Conservation (phyloP, 225 moss, liverwort and hornwort genomes). For the Neckera pumila region DNA sequence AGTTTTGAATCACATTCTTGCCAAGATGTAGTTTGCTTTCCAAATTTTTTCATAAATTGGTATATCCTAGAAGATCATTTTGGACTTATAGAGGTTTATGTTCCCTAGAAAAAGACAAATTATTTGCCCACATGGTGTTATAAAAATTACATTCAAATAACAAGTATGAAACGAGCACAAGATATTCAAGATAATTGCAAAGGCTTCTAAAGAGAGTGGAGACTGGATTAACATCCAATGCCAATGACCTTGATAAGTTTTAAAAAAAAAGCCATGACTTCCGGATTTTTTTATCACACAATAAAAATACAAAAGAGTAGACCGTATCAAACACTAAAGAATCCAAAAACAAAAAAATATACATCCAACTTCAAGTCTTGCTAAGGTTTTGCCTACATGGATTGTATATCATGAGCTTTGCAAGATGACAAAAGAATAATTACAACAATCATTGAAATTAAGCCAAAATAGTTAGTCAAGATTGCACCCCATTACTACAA, state of each 20-base stretch:
- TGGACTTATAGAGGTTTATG: rapidly evolving
- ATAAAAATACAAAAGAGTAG: constrained; percentile 61
- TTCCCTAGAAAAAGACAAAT: too few relatives aligned
- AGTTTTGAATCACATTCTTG: too few relatives aligned
- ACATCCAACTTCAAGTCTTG: constrained; percentile 53
- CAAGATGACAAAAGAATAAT: constrained; percentile 54
- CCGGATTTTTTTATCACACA: constrained; percentile 59
- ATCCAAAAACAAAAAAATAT: background rate
- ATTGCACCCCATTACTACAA: constrained; percentile 72
- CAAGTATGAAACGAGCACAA: constrained; percentile 71
- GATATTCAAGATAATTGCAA: constrained; percentile 70
- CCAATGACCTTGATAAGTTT: constrained; percentile 46
- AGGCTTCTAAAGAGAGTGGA: constrained; percentile 64
- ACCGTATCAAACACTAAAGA: constrained; percentile 54
- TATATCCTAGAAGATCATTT: too few relatives aligned
- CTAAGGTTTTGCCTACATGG: constrained; percentile 39
- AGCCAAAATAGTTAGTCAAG: constrained; percentile 67
- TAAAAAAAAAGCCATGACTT: constrained; percentile 52
- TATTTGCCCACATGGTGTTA: too few relatives aligned
- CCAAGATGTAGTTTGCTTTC: too few relatives aligned
- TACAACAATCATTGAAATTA: constrained; percentile 55
- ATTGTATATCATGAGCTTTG: constrained; percentile 75
- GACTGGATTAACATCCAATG: constrained; percentile 40
- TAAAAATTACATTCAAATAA: constrained; percentile 2
- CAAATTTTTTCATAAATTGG: too few relatives aligned